Base-by-base conservation (phyloP, 2,329 filamentous ascomycete species). In the Epichloe sylvatica region DNA sequence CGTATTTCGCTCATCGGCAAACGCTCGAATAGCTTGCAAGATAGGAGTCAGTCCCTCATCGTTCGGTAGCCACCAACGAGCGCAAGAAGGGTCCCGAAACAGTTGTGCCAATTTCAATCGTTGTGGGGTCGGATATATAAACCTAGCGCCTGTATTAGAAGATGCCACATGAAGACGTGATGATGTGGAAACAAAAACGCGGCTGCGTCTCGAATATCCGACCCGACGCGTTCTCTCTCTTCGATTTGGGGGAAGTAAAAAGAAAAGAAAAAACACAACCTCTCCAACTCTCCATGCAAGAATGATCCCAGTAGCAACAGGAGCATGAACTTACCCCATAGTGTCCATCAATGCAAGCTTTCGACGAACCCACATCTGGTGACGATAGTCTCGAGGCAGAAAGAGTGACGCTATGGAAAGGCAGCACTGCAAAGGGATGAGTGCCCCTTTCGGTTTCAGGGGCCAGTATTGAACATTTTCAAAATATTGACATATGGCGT, bases 41-140 rank as follows among this genome's bases (percentile, higher is more conserved):
- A 94, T 78, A 0, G 78, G 77, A 11, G 78, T 83, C 58, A 85
- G 85, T 2, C 78, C 80, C 68, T 91, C 84, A 54, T 87, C 79
- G 62, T 92, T 77, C 2, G 89, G 86, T 3, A 96, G 76, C 92
- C 92, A 98, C 87, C 89, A 96, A 51, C 83, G 75, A 42, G 78
- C 78, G 48, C 89, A 80, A 19, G 82, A 80, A 13, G 79, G 75
- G 41, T 86, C 77, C 52, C 77, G 72, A 74, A 92, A 95, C 23
- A 87, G 65, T 44, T 84, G 76, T 34, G 85, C 80, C 76, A 97
- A 84, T 55, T 83, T 82, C 34, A 70, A 73, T 51, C 91, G 83
- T 58, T 91, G 81, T 12, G 78, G 78, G 33, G 79, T 71, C 1
- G 90, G 84, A 57, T 87, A 90, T 23, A 95, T 84, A 62, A 94